These are phyloP conservation scores for Alternaria postmessia DNA, from an alignment of 2,329 filamentous ascomycete genomes.

Conservation along the genomic window DNA sequence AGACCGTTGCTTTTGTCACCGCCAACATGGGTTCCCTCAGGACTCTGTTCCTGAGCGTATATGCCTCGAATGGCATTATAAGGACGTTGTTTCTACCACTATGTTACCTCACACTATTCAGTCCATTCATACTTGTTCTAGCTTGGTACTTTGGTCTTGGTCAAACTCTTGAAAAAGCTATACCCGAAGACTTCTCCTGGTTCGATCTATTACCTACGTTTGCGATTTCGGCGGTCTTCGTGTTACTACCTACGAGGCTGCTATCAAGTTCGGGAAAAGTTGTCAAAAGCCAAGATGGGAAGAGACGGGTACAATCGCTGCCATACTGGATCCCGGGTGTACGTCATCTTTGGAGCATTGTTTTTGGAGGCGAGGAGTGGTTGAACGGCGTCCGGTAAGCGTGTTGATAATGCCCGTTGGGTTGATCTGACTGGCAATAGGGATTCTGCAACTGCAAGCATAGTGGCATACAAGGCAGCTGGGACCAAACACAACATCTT, in stretches of 20 bases:
- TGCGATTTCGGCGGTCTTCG: conserved; percentile 36
- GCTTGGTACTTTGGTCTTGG: conserved; percentile 36
- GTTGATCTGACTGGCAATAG: conserved; percentile 27
- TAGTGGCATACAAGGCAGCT: conserved; percentile 60
- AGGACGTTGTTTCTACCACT: conserved; percentile 45
- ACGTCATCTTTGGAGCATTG: conserved; percentile 62
- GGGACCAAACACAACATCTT: conserved; percentile 61
- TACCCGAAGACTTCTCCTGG: conserved; percentile 36
- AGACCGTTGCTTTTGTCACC: conserved; percentile 11
- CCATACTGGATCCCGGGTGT: conserved; percentile 69
- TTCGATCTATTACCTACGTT: conserved; percentile 43
- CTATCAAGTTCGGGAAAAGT: conserved; percentile 32
- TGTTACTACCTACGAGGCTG: conserved; percentile 42
- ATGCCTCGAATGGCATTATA: conserved; percentile 46
- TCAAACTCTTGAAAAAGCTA: conserved; percentile 21
- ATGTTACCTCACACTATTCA: conserved; percentile 42
- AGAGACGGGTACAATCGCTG: conserved; percentile 56
- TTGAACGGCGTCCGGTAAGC: conserved; percentile 54
- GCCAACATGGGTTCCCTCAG: conserved; percentile 42
- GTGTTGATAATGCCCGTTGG: not conserved
- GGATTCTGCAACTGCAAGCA: conserved; percentile 50
- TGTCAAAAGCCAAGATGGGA: conserved; percentile 36
- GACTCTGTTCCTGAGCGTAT: conserved; percentile 44
- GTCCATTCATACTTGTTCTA: conserved; percentile 39
- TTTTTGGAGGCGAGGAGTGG: conserved; percentile 56